Base-by-base conservation (phyloP, 306 rosid species). In the Canavalia gladiata region DNA sequence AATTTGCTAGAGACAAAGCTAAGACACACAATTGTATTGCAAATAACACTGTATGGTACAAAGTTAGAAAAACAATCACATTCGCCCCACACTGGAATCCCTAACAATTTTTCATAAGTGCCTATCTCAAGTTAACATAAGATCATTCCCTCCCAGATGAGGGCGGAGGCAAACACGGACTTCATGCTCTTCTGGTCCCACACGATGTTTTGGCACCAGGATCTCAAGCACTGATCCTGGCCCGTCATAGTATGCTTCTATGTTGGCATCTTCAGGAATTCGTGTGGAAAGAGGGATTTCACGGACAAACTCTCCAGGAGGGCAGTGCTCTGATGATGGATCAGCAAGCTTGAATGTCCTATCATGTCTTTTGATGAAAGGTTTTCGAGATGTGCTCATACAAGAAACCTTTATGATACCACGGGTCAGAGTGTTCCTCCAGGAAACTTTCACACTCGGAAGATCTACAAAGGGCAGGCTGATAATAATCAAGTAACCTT, bases 141-240 rank as follows among this genome's bases (percentile, higher is more conserved):
- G 94, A 86, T 89, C 97, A 76, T 89, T 89, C 66, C 93, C 97
- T 54, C 90, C 97, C 9, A 91, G 93, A 81, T 91, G 93, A 76
- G 98, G 95, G 78, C 95, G 95, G 9, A 92, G 94, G 91, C 97
- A 95, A 47, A 95, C 97, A 5, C 92, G 97, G 78, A 95, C 97
- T 88, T 95, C 97, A 65, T 95, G 98, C 84, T 95, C 98, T 87
- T 91, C 97, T 4, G 95, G 91, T 56, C 97, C 95, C 0, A 75
- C 89, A 0, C 88, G 94, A 64, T 87, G 97, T 78, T 92, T 95
- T 50, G 97, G 98, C 71, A 92, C 98, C 94, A 92, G 81, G 81
- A 95, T 92, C 91, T 95, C 98, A 7, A 95, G 97, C 64, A 87
- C 89, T 0, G 98, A 92, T 63, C 97, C 97, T 52, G 98, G 97